A percentile compares a stretch with the other conserved stretches of the same genome.
Evolutionary conservation across 2,329 filamentous ascomycete genomes (phyloP).

Genomic region (Penicillium sp.): DNA sequence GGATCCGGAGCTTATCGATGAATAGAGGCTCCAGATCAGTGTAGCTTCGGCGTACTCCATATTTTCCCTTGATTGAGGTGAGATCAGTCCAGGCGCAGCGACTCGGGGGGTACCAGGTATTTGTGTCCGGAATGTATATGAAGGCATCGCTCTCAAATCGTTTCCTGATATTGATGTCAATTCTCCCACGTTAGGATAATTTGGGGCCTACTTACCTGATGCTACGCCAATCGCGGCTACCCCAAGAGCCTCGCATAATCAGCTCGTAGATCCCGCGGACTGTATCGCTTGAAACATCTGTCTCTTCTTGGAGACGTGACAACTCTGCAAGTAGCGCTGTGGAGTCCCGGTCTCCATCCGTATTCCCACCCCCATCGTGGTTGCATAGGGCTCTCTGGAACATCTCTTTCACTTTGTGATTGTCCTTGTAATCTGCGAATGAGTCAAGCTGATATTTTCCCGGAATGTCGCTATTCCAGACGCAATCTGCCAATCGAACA

Average conservation of each 20-base stretch:
- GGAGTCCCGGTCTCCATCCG: not conserved
- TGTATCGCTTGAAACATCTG: not conserved
- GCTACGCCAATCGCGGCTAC: not conserved
- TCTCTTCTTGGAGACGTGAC: not conserved
- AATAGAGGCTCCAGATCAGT: not conserved
- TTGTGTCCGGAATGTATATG: not conserved
- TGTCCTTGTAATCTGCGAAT: not conserved
- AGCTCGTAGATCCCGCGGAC: not conserved
- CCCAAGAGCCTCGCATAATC: not conserved
- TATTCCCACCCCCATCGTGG: too few relatives aligned
- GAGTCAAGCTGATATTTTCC: not conserved
- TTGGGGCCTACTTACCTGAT: not conserved
- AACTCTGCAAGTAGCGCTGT: not conserved
- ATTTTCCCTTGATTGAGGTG: not conserved
- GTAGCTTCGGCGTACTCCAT: slow-evolving; percentile 7
- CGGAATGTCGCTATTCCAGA: not conserved
- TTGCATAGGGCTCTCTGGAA: not conserved
- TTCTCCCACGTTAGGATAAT: too few relatives aligned
- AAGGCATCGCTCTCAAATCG: not conserved
- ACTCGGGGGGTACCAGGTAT: not conserved
- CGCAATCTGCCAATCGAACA: not conserved
- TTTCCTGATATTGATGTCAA: not conserved
- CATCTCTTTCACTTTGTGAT: not conserved
- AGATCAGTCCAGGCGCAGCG: slow-evolving; percentile 2
- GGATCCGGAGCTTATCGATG: slow-evolving; percentile 2